Evolutionary conservation across 345 rosid genomes (phyloP), one percentile per base, ranked within the genome.

Genomic region (Populus nigra): DNA sequence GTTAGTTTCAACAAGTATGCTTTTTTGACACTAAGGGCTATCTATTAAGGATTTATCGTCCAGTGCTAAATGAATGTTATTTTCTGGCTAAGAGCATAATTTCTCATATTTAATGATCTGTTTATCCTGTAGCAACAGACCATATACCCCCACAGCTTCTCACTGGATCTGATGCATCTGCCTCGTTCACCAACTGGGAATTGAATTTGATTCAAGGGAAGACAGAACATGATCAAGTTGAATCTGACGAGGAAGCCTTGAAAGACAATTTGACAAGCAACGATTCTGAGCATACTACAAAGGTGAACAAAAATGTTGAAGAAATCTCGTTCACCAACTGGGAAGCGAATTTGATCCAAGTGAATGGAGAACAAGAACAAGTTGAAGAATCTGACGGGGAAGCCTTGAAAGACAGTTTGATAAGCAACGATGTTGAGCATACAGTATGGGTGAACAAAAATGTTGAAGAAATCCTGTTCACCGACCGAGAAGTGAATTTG

Each of bases 301-400:
- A 33, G 36, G 36, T 33, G 36, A 33, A 33, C 36, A 33, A 33
- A 33, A 33, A 33, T 33, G 36, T 33, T 33, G 36, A 33, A 33
- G 36, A 33, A 4, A 8, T 39, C 43, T 39, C 10, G 43, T 29
- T 73, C 61, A 68, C 75, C 41, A 47, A 68, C 35, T 11, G 61
- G 74, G 80, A 76, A 61, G 25, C 57, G 71, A 81, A 68, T 74
- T 43, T 68, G 67, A 72, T 43, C 20, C n/a, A 33, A 4, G 36
- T 4, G 36, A 33, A 33, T 33, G 36, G 36, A 33, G 36, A 33
- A 33, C 36, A 33, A 33, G 36, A 33, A 4, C 36, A 33, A 33
- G 36, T 33, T 33, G 36, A 53, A 29, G 39, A 39, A 69, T 69
- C 62, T 50, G 41, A 71, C 31, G 41, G 55, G 9, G 72, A 31